Evolutionary conservation across 2,329 filamentous ascomycete genomes (phyloP), one percentile per base, ranked within the genome.

Genomic region (Aspergillus quadricinctus): DNA sequence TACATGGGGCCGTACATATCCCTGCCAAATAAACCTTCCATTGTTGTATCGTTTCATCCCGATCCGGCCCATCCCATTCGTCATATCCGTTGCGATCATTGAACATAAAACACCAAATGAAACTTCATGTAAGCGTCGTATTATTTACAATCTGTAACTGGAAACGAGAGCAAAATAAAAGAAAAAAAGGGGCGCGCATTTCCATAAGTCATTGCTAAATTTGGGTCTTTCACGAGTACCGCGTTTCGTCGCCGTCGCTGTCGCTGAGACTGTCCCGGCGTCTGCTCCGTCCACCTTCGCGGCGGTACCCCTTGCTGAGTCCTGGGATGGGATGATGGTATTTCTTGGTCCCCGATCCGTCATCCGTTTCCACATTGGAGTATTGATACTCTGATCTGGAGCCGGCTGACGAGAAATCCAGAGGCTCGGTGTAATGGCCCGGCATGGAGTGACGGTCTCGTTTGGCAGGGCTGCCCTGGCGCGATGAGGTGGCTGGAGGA

Each of bases 261-360:
- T 83, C 81, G 65, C 80, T 82, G 69, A 83, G 66, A 64, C 78
- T 81, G 60, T 83, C 81, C 58, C 80, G 74, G 48, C 80, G 69
- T 19, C 73, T 71, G 40, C 78, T 72, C n/a, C 67, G 65, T 19
- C 67, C 65, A 11, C 66, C 66, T 37, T 73, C 71, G 28, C 73
- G 72, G 10, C 74, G 69, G 54, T 76, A 76, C 9, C 73, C 75
- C 60, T 74, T 73, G 57, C 75, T 81, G 63, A 84, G 61, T 0
- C 80, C 81, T 0, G 83, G 81, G 50, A 85, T 81, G 8, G 82
- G 77, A 69, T 83, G 82, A 27, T 80, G 78, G 63, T 85, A 85
- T 49, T 75, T 76, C 68, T 81, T 83, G 11, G 80, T 82, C 9
- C 81, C 80, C 0, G 74, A 73, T 4, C 73, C 74, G 2, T 75